phyloP scores from a whole-genome alignment of 768 basidiomycete genomes.

The Boletus vinaceobasis region DNA sequence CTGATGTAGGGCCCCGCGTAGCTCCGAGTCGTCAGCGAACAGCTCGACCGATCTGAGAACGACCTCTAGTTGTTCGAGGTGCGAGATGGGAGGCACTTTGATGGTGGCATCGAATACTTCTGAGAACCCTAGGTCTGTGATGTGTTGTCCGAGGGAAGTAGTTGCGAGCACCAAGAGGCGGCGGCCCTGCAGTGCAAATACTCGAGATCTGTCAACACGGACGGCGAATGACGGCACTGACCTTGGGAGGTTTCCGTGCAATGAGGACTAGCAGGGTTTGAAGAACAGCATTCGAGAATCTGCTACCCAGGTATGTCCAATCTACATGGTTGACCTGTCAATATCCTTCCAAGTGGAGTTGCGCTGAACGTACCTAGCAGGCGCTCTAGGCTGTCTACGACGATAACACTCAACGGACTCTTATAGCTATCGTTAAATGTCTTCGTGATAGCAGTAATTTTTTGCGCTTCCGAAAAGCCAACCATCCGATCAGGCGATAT shows the following conservation, averaged over 20 bases:
- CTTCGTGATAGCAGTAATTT: constrained; percentile 88
- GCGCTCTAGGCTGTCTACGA: constrained; percentile 93
- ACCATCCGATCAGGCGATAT: constrained; percentile 97
- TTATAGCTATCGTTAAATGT: constrained; percentile 95
- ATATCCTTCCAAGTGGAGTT: neutral
- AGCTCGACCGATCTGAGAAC: constrained; percentile 79
- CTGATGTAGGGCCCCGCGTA: constrained; percentile 56
- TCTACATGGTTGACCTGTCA: constrained; percentile 45
- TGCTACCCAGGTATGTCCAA: constrained; percentile 95
- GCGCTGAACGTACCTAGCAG: constrained; percentile 63
- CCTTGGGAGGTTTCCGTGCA: constrained; percentile 89
- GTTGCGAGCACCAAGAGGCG: constrained; percentile 91
- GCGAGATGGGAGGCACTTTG: constrained; percentile 76
- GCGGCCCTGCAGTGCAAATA: constrained; percentile 58
- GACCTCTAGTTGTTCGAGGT: constrained; percentile 65
- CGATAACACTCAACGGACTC: constrained; percentile 93
- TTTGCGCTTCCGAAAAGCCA: constrained; percentile 89
- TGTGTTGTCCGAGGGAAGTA: constrained; percentile 80
- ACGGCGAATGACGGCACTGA: constrained; percentile 29
- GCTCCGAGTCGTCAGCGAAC: constrained; percentile 55
- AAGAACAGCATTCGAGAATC: constrained; percentile 92
- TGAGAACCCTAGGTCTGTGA: constrained; percentile 84
- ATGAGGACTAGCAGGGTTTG: constrained; percentile 89
- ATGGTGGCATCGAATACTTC: constrained; percentile 88
- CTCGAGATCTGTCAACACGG: constrained; percentile 5